A percentile compares a stretch with the other conserved stretches of the same genome.
phyloP scores from a whole-genome alignment of 1,284 basidiomycete genomes.

The Tilletia caries region DNA sequence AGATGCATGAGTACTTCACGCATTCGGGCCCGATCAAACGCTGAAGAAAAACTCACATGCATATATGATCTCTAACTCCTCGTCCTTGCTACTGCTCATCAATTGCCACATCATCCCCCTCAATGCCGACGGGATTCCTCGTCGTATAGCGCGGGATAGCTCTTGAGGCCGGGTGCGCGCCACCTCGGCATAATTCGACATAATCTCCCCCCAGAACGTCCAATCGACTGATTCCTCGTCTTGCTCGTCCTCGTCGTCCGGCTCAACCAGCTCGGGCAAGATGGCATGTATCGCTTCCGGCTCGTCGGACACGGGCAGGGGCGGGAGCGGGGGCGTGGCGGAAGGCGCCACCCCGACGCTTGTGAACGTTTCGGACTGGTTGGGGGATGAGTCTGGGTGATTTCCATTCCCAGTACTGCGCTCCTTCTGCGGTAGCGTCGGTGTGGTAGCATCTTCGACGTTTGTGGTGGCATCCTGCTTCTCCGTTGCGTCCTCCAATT shows the following conservation, averaged over 20 bases:
- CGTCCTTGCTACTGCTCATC: constrained; percentile 85
- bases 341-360: too few relatives aligned
- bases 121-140: constrained; percentile 77
- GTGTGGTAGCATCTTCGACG: not conserved
- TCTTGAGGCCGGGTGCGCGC: constrained; percentile 61
- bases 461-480: not conserved
- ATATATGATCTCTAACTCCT: constrained; percentile 80
- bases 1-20: not conserved
- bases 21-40: not conserved
- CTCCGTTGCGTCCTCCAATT: not conserved
- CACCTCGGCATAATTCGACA: constrained; percentile 61
- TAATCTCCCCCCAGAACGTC: constrained; percentile 96
- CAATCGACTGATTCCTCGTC: constrained; percentile 53
- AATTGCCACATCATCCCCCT: constrained; percentile 98
- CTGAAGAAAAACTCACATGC: constrained; percentile 55
- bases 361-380: too few relatives aligned
- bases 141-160: constrained; percentile 83
- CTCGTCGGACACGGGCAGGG: not conserved
- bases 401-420: not conserved
- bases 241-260: constrained; percentile 19
- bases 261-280: not conserved
- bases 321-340: not conserved
- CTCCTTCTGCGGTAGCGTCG: not conserved
- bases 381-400: not conserved
- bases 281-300: not conserved